Conservation (phyloP, 331 rosid species). For the Quercus phellos region DNA sequence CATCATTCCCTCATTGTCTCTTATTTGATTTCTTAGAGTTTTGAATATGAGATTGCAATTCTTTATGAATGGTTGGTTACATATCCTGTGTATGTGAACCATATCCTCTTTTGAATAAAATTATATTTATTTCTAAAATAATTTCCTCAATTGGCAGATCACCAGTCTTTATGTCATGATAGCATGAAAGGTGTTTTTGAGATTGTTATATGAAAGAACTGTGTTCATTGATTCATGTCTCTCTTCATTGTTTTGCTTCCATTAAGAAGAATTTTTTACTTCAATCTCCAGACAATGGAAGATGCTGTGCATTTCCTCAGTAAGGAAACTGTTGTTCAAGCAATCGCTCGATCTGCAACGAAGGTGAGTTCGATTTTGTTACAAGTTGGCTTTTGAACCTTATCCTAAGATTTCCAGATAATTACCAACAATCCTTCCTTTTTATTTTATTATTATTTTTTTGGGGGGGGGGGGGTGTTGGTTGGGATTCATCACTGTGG, state of each 20-base stretch:
- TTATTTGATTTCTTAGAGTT: too few species aligned
- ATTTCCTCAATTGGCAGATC: not conserved
- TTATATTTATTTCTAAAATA: too few species aligned
- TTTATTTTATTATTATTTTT: not conserved
- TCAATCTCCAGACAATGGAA: constrained; percentile 78
- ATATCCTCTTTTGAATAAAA: too few species aligned
- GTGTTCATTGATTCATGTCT: constrained; percentile 6
- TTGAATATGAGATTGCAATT: too few species aligned
- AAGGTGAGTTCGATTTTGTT: constrained; percentile 53
- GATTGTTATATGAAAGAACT: constrained; percentile 7
- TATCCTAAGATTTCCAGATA: not conserved
- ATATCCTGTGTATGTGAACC: too few species aligned
- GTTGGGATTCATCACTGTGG: not conserved
- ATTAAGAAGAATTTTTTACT: constrained; percentile 6
- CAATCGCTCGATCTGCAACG: constrained; percentile 96
- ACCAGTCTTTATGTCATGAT: not conserved
- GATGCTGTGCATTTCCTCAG: constrained; percentile 96
- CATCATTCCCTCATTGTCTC: too few species aligned
- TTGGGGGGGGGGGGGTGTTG: too few species aligned
- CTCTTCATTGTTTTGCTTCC: constrained; percentile 1
- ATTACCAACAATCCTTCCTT: not conserved
- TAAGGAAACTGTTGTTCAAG: constrained; percentile 89
- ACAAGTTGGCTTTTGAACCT: not conserved
- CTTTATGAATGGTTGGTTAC: too few species aligned
- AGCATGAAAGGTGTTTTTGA: not conserved